These are phyloP conservation scores for Cucumis melo DNA, from an alignment of 306 rosid genomes.

Conservation along the genomic window DNA sequence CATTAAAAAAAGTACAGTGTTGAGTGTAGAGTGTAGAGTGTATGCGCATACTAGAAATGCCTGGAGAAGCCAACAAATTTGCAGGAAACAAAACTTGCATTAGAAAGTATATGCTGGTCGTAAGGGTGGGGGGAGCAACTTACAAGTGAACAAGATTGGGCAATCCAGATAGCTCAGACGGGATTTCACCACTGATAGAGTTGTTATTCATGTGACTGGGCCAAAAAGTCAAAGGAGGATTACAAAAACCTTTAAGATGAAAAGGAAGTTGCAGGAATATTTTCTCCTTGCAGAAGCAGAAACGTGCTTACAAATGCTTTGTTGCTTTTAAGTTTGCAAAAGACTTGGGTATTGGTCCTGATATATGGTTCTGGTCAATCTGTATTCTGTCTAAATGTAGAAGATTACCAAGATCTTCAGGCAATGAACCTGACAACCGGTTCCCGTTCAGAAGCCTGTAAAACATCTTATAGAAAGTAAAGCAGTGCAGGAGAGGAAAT, in stretches of 20 bases:
- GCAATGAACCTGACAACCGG: slow-evolving; percentile 58
- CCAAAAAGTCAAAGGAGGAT: slow-evolving; percentile 14
- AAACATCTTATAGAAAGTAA: not conserved
- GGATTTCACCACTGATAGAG: slow-evolving; percentile 78
- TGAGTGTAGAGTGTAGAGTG: not conserved
- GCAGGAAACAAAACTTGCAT: not conserved
- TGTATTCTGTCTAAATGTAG: slow-evolving; percentile 47
- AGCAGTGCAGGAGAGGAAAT: not conserved
- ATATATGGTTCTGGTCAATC: slow-evolving; percentile 58
- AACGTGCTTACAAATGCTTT: slow-evolving; percentile 69
- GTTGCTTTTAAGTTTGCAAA: slow-evolving; percentile 49
- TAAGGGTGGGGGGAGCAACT: slow-evolving; percentile 18
- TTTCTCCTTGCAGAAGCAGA: slow-evolving; percentile 5
- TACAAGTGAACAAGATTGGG: slow-evolving; percentile 65
- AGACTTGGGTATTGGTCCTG: slow-evolving; percentile 61
- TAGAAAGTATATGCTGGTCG: not conserved
- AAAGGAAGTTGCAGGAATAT: not conserved
- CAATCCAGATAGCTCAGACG: slow-evolving; percentile 46
- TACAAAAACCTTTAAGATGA: not conserved
- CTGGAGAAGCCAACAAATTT: not conserved
- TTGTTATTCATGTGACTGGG: slow-evolving; percentile 98
- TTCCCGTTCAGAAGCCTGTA: slow-evolving; percentile 82
- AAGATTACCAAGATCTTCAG: slow-evolving; percentile 76
- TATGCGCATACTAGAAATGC: not conserved
- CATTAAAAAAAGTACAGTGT: not conserved